Base-by-base conservation (phyloP, 2,329 filamentous ascomycete genomes). In the Gnomoniopsis sp. region DNA sequence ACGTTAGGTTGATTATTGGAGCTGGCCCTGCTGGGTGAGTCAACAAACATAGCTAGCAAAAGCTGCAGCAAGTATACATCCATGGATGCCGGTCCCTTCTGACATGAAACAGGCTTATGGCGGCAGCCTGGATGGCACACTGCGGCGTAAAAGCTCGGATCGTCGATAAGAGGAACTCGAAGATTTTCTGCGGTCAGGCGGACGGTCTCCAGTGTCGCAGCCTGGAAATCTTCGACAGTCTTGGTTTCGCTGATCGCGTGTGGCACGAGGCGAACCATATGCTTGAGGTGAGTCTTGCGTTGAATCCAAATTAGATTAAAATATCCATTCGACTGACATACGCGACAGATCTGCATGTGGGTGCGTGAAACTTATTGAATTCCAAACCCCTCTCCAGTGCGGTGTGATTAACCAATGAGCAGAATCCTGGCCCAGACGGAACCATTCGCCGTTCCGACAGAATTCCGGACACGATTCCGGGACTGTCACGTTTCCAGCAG, bases 221-320 rank as follows among this genome's bases (percentile, higher is more conserved):
- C 0, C 75, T 90, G 2, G 86, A 91, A 70, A 88, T 91, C n/a
- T 83, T 91, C 57, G 86, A 91, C 65, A 85, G 82, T 52, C 88
- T 91, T 64, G 88, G 84, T 0, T 82, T 91, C 59, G 85, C 77
- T 2, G 81, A 90, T 62, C 74, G 81, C 4, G 81, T 80, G 1
- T 85, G 84, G 81, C 85, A 85, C 50, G 87, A 90, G 65, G 79
- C 83, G 14, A 88, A 88, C 67, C 85, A 86, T 66, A 83, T 89
- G 75, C 76, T 88, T n/a, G 87, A 88, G 74, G 83, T 88, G 58
- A 17, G 44, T 26, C 14, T 41, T 11, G 69, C 75, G 48, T n/a
- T 12, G 23, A 12, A 26, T 15, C 12, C 6, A 3, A 6, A 6
- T 26, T 4, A 4, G 22, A 6, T n/a, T 11, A 26, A 11, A 15